Evolutionary conservation across 257 asterid genomes (phyloP).

Genomic region (Solanum clarkiae): DNA sequence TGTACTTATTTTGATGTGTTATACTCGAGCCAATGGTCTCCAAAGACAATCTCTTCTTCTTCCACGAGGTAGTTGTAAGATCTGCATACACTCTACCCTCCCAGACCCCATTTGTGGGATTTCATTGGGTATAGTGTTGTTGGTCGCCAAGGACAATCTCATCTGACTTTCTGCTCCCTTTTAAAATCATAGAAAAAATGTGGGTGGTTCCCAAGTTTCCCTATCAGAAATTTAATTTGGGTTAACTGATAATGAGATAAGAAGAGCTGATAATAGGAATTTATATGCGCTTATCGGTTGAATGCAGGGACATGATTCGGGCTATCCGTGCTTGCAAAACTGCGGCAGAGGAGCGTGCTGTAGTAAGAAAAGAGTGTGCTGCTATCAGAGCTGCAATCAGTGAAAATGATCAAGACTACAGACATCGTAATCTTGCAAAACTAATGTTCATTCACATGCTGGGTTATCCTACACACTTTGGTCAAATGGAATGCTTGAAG

Average conservation of each 20-base stretch:
- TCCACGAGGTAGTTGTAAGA: not conserved
- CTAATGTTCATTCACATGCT: slow-evolving; percentile 99
- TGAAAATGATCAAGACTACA: slow-evolving; percentile 79
- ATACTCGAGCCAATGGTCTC: not conserved
- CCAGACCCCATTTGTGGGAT: not conserved
- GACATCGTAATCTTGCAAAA: slow-evolving; percentile 95
- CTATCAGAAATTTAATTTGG: not conserved
- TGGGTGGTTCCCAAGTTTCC: not conserved
- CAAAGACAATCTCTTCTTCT: not conserved
- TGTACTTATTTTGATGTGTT: not conserved
- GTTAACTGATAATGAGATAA: not conserved
- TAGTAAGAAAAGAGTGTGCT: slow-evolving; percentile 96
- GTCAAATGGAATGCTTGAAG: slow-evolving; percentile 99
- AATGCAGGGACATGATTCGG: slow-evolving; percentile 97
- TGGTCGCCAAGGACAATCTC: not conserved
- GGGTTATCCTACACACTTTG: slow-evolving; percentile 98
- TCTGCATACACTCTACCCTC: not conserved
- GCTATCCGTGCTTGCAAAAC: slow-evolving; percentile 94
- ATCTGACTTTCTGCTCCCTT: not conserved
- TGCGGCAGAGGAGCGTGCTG: slow-evolving; percentile 99
- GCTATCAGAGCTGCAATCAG: slow-evolving; percentile 91
- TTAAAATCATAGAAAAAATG: not conserved
- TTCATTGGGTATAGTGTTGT: not conserved
- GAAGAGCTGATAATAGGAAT: not conserved
- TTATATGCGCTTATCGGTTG: not conserved